Percentiles rank a stretch among this genome's conserved stretches.
Evolutionary conservation across 2,329 filamentous ascomycete species (phyloP).

Genomic region (Pseudopithomyces maydicus): DNA sequence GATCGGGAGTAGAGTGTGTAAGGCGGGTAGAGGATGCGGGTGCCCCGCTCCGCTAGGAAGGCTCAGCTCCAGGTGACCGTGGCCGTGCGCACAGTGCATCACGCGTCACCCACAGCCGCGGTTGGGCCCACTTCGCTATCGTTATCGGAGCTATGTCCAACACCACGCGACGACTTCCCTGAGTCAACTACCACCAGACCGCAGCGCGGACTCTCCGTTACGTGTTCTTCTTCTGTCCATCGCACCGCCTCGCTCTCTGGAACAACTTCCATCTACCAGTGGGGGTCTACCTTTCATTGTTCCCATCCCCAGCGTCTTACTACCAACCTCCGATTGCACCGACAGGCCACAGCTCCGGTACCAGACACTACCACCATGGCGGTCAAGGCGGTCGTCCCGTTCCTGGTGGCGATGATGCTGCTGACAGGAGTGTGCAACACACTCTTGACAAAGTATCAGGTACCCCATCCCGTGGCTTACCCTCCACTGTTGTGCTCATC

Average conservation of each 20-base stretch:
- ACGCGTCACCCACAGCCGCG: conserved; percentile 5
- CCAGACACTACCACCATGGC: conserved; percentile 61
- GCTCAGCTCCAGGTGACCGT: background rate
- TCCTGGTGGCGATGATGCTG: conserved; percentile 95
- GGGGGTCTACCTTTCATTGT: conserved; percentile 18
- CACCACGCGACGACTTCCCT: conserved; percentile 13
- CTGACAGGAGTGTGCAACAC: conserved; percentile 97
- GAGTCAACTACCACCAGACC: conserved; percentile 6
- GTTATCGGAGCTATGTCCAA: conserved; percentile 10
- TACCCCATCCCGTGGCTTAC: conserved; percentile 46
- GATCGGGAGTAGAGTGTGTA: too few species aligned
- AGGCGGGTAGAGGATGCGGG: too few species aligned
- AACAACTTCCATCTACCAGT: conserved; percentile 5
- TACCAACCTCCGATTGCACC: conserved; percentile 18
- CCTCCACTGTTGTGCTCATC: background rate
- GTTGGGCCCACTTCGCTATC: conserved; percentile 11
- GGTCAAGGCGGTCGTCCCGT: conserved; percentile 72
- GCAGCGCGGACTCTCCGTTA: conserved; percentile 24
- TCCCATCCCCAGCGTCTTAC: conserved; percentile 9
- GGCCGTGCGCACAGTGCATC: background rate
- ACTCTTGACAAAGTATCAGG: conserved; percentile 94
- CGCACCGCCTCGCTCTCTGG: conserved; percentile 8
- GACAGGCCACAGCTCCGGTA: background rate
- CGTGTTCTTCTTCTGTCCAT: conserved; percentile 5
- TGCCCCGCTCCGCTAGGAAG: too few species aligned